Percentiles rank a stretch among this genome's conserved stretches.
phyloP scores from a whole-genome alignment of 257 asterid species.

The Solanum paucissectum region DNA sequence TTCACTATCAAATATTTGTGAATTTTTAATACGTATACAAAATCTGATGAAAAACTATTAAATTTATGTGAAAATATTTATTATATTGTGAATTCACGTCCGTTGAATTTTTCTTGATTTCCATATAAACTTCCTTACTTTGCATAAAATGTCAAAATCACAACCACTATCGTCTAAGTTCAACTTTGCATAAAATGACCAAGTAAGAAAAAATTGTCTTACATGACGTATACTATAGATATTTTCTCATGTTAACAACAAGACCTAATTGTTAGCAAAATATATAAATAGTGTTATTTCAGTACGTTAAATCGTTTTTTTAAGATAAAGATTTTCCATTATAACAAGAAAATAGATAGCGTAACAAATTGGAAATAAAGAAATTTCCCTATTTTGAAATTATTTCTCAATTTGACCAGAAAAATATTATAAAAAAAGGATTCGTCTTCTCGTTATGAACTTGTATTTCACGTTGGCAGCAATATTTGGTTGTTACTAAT shows the following conservation, averaged over 20 bases:
- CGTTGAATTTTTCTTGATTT: not conserved
- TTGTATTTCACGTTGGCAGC: not conserved
- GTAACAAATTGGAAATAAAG: not conserved
- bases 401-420: not conserved
- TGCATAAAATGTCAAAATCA: not conserved
- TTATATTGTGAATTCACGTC: not conserved
- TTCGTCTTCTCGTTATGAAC: not conserved
- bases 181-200: not conserved
- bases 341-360: not conserved
- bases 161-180: not conserved
- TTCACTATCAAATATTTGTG: fast-evolving
- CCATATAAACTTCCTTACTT: not conserved
- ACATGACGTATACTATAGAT: not conserved
- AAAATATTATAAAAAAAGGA: not conserved
- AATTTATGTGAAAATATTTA: not conserved
- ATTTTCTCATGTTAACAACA: not conserved
- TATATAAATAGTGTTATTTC: too few species aligned
- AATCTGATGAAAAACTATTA: not conserved
- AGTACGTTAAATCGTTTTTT: not conserved
- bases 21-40: not conserved
- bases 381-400: not conserved
- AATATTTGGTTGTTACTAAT: not conserved
- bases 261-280: not conserved
- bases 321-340: not conserved
- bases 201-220: not conserved